Base-by-base conservation (phyloP, 225 moss, liverwort and hornwort species). In the Polytrichum formosum region DNA sequence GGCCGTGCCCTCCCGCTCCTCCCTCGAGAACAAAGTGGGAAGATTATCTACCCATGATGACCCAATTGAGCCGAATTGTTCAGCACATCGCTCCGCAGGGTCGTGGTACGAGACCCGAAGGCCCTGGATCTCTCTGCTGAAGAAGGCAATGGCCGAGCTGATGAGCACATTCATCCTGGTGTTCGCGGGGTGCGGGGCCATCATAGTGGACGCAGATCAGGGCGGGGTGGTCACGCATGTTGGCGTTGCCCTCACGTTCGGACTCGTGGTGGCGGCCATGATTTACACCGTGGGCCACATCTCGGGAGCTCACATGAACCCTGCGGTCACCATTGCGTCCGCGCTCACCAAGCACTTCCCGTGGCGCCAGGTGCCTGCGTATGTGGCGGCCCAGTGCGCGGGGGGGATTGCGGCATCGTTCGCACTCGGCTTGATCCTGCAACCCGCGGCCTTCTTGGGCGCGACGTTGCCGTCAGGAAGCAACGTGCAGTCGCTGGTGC, bases 311-410 rank as follows among this genome's bases (percentile, higher is more conserved):
- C 31, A 31, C 31, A 86, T 86, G 86, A 86, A 86, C 1, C 86
- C 86, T 5, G 82, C 86, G 1, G 82, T 86, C 19, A 83, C 86
- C 7, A 70, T 86, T 22, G 82, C 86, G 0, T 82, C 83, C 7
- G 86, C 86, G 0, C 26, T 79, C 17, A 77, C 70, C 6, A 70
- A 65, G 21, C 86, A 82, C 56, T 86, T 82, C 31, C 80, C 82
- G 18, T 86, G 86, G 86, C 70, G 62, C 0, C 81, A 96, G 90
- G 96, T 96, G 26, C 96, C 91, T 0, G 18, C 86, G 30, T 93
- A 96, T 79, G 75, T 90, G 10, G 79, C 65, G 26, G 89, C 93
- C 0, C 96, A 96, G 67, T 73, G 79, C 18, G 70, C 70, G 10
- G 90, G 85, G 1, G 68, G 81, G 0, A 61, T 93, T 2, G 72